Evolutionary conservation across 345 rosid genomes (phyloP).

Genomic region (Firmiana major): DNA sequence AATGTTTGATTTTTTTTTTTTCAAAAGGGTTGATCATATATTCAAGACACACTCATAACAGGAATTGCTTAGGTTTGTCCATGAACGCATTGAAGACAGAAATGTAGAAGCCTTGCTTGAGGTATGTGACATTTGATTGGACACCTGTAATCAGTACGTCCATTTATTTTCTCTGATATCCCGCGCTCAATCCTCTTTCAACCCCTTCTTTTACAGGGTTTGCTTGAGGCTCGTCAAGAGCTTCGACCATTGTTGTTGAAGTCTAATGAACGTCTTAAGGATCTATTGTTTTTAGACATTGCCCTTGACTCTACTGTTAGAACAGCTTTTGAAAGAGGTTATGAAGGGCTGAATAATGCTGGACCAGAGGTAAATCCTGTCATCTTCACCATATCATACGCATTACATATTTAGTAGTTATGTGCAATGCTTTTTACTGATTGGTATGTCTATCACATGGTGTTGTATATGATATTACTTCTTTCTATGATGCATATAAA

Average conservation of each 20-base stretch:
- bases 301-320: conserved; percentile 94
- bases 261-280: conserved; percentile 78
- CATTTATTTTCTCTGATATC: conserved; percentile 1
- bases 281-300: conserved; percentile 83
- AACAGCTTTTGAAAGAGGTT: conserved; percentile 92
- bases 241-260: conserved; percentile 70
- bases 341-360: conserved; percentile 69
- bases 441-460: neutral
- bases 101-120: conserved; percentile 87
- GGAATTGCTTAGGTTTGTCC: conserved; percentile 79
- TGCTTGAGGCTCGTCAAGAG: conserved; percentile 97
- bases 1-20: neutral
- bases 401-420: neutral
- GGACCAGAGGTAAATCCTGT: conserved; percentile 68
- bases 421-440: neutral
- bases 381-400: conserved; percentile 5
- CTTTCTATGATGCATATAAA: conserved; percentile 2
- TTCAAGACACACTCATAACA: conserved; percentile 27
- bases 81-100: conserved; percentile 82
- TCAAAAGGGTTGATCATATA: neutral
- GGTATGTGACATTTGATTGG: conserved; percentile 38
- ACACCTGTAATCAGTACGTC: neutral
- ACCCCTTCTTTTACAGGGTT: neutral
- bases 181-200: too few relatives aligned
- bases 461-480: conserved; percentile 7